Evolutionary conservation across 1,139 yeast genomes (phyloP).

Genomic region (Arxiozyma slooffiae): DNA sequence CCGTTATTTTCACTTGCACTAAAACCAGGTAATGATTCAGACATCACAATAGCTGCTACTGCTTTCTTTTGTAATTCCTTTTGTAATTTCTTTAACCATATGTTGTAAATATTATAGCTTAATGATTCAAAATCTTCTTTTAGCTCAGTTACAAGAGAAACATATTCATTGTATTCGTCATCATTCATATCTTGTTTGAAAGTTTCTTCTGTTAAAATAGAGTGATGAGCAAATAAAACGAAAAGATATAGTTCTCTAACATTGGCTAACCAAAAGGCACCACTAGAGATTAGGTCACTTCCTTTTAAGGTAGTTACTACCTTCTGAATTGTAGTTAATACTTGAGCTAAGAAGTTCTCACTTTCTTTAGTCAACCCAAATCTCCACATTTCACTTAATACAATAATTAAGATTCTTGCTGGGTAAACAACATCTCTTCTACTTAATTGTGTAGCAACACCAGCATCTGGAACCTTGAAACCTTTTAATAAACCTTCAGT

Average conservation of each 20-base stretch:
- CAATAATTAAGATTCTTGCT: constrained; percentile 85
- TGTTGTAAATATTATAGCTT: constrained; percentile 87
- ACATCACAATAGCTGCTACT: constrained; percentile 84
- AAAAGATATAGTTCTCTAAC: constrained; percentile 93
- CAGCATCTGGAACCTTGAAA: constrained; percentile 82
- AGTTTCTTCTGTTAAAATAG: constrained; percentile 74
- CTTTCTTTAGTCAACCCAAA: constrained; percentile 86
- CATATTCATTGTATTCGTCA: constrained; percentile 81
- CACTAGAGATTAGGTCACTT: constrained; percentile 81
- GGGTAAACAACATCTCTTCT: constrained; percentile 93
- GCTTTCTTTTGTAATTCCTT: constrained; percentile 86
- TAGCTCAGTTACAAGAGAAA: constrained; percentile 81
- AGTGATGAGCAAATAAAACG: constrained; percentile 86
- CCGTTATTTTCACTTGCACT: constrained; percentile 83
- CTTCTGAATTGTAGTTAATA: constrained; percentile 76
- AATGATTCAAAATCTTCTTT: constrained; percentile 90
- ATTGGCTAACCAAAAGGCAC: constrained; percentile 96
- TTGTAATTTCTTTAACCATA: constrained; percentile 96
- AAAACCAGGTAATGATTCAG: constrained; percentile 94
- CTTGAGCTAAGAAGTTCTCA: constrained; percentile 85
- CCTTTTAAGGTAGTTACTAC: constrained; percentile 64
- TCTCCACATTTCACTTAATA: constrained; percentile 97
- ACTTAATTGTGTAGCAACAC: constrained; percentile 68
- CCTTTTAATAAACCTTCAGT: constrained; percentile 82
- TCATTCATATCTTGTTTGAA: constrained; percentile 79